Evolutionary conservation across 2,329 filamentous ascomycete species (phyloP), one percentile per base, ranked within the genome.

Genomic region (Fusarium virguliforme): DNA sequence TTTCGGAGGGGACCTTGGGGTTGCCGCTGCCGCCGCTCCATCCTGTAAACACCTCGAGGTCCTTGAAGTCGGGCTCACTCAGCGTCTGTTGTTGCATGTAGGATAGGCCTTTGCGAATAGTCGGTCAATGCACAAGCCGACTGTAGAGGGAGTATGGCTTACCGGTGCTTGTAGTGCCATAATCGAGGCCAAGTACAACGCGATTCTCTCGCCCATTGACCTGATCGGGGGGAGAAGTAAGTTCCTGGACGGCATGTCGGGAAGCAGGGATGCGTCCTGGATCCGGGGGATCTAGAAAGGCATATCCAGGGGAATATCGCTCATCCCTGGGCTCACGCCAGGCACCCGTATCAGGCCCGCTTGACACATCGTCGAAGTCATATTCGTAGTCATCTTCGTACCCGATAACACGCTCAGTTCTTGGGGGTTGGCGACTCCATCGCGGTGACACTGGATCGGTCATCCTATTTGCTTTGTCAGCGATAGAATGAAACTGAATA

Each of bases 161-260:
- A 58, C 55, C 35, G 6, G 38, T 46, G 26, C 55, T 46, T 48
- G 55, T 58, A 18, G 55, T 58, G 30, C 55, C 38, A 26, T 58
- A 58, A 26, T 58, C 55, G 6, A 58, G 26, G 8, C 55, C 38
- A 43, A 58, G 55, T 9, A 43, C 35, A 12, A 48, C 38, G 40
- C 55, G 55, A 37, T 58, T 58, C 38, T 58, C 38, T 24, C 8
- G 30, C 12, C 30, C 51, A 8, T 54, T 37, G 3, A n/a, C 30
- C 12, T n/a, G 13, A 2, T 22, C 18, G 2, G 6, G 1, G 18
- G n/a, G 9, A 51, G 41, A 6, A 8, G 10, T 13, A 5, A 26
- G 12, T 13, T 28, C 13, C 18, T 18, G 18, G 18, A 18, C 18
- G 18, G 18, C 18, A 18, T 18, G 18, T 18, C 18, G 18, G 18